Evolutionary conservation across 495 filamentous ascomycete species (phyloP).

Genomic region (Penicillium antarcticum): DNA sequence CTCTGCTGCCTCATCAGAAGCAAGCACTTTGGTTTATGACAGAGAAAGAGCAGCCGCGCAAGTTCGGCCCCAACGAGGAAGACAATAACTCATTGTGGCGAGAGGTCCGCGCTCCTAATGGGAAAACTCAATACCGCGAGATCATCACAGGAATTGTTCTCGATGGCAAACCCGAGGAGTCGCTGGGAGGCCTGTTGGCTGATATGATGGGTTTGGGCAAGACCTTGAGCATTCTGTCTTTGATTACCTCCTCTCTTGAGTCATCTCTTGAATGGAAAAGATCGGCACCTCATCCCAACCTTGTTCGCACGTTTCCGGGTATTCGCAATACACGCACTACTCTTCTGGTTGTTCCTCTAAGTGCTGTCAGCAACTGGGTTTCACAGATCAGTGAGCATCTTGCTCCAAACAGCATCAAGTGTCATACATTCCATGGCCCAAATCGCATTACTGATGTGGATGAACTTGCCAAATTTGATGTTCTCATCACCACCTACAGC

Average conservation of each 20-base stretch:
- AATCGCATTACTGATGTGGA: slow-evolving; percentile 64
- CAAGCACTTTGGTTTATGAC: slow-evolving; percentile 89
- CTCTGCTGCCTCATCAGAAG: slow-evolving; percentile 81
- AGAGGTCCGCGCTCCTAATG: slow-evolving; percentile 45
- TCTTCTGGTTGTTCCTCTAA: slow-evolving; percentile 85
- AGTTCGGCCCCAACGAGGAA: slow-evolving; percentile 51
- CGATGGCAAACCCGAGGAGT: slow-evolving; percentile 62
- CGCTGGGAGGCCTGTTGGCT: slow-evolving; percentile 83
- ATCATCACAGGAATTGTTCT: slow-evolving; percentile 74
- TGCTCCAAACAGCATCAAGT: slow-evolving; percentile 53
- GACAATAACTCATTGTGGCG: slow-evolving; percentile 75
- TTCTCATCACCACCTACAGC: slow-evolving; percentile 90
- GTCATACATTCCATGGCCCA: slow-evolving; percentile 81
- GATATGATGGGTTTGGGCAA: slow-evolving; percentile 99
- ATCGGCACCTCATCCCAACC: slow-evolving; percentile 18
- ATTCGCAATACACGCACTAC: slow-evolving; percentile 72
- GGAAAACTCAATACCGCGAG: slow-evolving; percentile 64
- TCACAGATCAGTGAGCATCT: slow-evolving; percentile 84
- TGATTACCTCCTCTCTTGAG: slow-evolving; percentile 60
- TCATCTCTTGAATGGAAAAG: slow-evolving; percentile 55
- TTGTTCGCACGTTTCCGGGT: slow-evolving; percentile 41
- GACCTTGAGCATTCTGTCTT: slow-evolving; percentile 81
- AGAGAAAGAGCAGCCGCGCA: slow-evolving; percentile 66
- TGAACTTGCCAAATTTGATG: slow-evolving; percentile 67
- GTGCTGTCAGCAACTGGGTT: slow-evolving; percentile 88